Base-by-base conservation (phyloP, 75 land plant species). In the Azolla pinnata region DNA sequence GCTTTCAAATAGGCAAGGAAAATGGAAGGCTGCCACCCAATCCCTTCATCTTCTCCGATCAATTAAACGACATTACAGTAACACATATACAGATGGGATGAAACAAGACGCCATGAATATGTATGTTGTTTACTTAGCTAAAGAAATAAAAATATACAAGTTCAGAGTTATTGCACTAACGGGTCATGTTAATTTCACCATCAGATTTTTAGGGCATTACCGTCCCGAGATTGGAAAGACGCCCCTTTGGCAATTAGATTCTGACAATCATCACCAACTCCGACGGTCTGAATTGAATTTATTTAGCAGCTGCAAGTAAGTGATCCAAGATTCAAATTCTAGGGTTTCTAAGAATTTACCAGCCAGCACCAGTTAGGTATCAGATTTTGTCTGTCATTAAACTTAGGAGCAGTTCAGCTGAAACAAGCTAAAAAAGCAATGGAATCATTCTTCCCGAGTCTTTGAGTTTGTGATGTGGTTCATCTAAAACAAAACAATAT, bases 21-120 rank as follows among this genome's bases (percentile, higher is more conserved):
- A 75, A 30, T 80, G 81, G 81, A 86, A 70, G 57, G 75, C 87
- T 18, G 79, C 87, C 34, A 78, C 81, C 1, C 83, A 83, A 54
- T 86, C 90, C 0, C 83, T 83, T 48, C 87, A 86, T 60, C 64
- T 86, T 40, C 57, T 86, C 26, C 67, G 86, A 67, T 73, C 90
- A 51, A 46, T 86, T 17, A 79, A 83, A 44, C 74, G 90, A 7
- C 84, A 80, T 38, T 83, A 78, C 32, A 86, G 75, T 63, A 86
- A 86, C 67, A 68, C 79, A n/a, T 86, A 83, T 63, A 67, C 84
- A 72, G 90, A 86, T 75, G 77, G 78, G 27, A 75, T 74, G 49
- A 86, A 86, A 65, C 90, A 86, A 56, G 69, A 75, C 67, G 83
- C 90, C 31, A 86, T 86, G 20, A 80, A 86, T 64, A 45, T 86